Conservation (phyloP, 192 early-diverging fungal species). For the Backusella circina region DNA sequence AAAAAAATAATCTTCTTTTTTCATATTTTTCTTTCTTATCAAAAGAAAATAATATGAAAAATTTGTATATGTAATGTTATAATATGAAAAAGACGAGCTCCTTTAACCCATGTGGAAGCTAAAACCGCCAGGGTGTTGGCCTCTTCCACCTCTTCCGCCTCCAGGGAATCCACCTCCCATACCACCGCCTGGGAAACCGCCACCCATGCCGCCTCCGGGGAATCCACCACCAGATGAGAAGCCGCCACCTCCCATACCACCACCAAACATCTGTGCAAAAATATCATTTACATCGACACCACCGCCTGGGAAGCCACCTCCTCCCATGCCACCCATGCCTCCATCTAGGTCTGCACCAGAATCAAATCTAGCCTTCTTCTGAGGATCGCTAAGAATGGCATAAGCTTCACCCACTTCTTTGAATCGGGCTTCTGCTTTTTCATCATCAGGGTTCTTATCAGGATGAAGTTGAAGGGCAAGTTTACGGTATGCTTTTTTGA, state of each 20-base stretch:
- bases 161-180: slow-evolving; percentile 26
- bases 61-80: neutral
- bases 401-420: slow-evolving; percentile 86
- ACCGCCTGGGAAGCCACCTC: slow-evolving; percentile 38
- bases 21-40: neutral
- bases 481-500: slow-evolving; percentile 82
- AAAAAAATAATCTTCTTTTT: neutral
- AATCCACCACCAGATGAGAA: neutral
- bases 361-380: slow-evolving; percentile 79
- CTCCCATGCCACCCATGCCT: slow-evolving; percentile 35
- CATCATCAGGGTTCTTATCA: slow-evolving; percentile 78
- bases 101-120: slow-evolving; percentile 46
- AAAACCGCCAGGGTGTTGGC: slow-evolving; percentile 23
- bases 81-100: neutral
- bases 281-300: slow-evolving; percentile 60
- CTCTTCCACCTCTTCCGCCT: slow-evolving; percentile 11
- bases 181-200: slow-evolving; percentile 25
- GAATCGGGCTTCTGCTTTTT: slow-evolving; percentile 72
- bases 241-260: slow-evolving; percentile 22
- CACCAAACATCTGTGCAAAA: slow-evolving; percentile 50
- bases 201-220: slow-evolving; percentile 28
- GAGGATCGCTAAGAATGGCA: slow-evolving; percentile 70
- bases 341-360: slow-evolving; percentile 79
- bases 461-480: slow-evolving; percentile 88
- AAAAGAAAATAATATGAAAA: neutral